Evolutionary conservation across 2,329 filamentous ascomycete genomes (phyloP), one percentile per base, ranked within the genome.

Genomic region (Leptographium wingfieldii): DNA sequence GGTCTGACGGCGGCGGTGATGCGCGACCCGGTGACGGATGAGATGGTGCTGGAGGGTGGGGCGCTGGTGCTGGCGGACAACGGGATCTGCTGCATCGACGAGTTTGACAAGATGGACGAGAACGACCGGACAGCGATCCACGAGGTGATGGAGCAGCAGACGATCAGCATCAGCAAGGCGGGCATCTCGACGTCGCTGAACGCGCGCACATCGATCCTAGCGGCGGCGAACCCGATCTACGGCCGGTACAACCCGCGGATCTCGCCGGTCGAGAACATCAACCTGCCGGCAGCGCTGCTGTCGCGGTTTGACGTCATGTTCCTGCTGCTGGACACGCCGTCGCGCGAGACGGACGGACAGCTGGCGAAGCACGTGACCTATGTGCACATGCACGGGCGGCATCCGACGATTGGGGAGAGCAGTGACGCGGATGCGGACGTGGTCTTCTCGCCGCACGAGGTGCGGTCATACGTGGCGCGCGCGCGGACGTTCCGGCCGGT

Each of bases 241-340:
- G 94, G 94, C 64, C 90, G 94, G 63, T 99, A 99, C 79, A 99
- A 99, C 76, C 94, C 94, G 60, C 90, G 91, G 64, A 88, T 99
- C 67, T 96, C 92, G 0, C 94, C 94, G 0, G 92, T 99, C 31
- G 94, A 99, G 73, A 99, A 99, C 74, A 99, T 99, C 75, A 99
- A 99, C 73, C 85, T 99, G 49, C 94, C 94, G n/a, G 94, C 94
- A 22, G 94, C 94, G 25, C 83, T 99, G 25, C 83, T 99, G 59
- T 96, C 92, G 62, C 90, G 94, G 82, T 99, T 99, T 74, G 94
- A 99, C 72, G 82, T 99, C 66, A 83, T 99, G 66, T 99, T 97
- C 80, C 80, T 99, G 55, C 92, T 99, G 68, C 87, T 99, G 61
- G 94, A 99, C 76, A 96, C 90, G 46, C 92, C 94, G 2, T 86